phyloP scores from a whole-genome alignment of 495 filamentous ascomycete genomes.

The Xylaria palmicola region DNA sequence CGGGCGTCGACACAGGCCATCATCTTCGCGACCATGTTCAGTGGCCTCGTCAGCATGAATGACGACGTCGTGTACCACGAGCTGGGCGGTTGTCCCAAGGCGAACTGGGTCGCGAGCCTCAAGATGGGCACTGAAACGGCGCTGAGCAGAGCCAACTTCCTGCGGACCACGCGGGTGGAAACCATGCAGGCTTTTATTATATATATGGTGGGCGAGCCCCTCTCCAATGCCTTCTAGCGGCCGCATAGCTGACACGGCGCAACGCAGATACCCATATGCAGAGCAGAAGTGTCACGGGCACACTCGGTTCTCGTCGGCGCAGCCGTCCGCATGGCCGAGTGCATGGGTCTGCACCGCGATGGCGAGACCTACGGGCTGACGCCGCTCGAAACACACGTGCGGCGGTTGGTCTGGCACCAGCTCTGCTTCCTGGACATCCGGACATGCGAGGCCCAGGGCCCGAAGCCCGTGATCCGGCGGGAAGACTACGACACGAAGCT shows the following conservation, averaged over 20 bases:
- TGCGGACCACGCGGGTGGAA: constrained; percentile 67
- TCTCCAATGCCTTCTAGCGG: neutral
- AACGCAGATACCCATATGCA: constrained; percentile 63
- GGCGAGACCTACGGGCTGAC: constrained; percentile 61
- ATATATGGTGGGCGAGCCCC: constrained; percentile 56
- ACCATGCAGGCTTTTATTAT: constrained; percentile 73
- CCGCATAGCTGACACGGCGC: constrained; percentile 13
- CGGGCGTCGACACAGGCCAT: constrained; percentile 62
- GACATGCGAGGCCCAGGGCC: constrained; percentile 74
- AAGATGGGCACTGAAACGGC: constrained; percentile 63
- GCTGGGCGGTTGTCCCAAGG: constrained; percentile 52
- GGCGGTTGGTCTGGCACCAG: constrained; percentile 75
- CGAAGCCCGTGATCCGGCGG: constrained; percentile 60
- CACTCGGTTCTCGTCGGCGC: constrained; percentile 70
- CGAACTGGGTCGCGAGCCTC: constrained; percentile 55
- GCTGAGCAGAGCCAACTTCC: constrained; percentile 63
- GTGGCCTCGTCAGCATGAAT: constrained; percentile 62
- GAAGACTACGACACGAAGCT: constrained; percentile 72
- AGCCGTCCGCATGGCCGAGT: constrained; percentile 70
- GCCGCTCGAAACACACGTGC: constrained; percentile 68
- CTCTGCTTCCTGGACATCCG: constrained; percentile 74
- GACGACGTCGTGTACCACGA: constrained; percentile 46
- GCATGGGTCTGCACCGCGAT: constrained; percentile 74
- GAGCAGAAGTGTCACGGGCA: constrained; percentile 65
- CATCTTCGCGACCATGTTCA: constrained; percentile 65